Percentiles rank a stretch among this genome's conserved stretches.
phyloP scores from a whole-genome alignment of 1,284 basidiomycete species.

The Xerocomus nothofagi region DNA sequence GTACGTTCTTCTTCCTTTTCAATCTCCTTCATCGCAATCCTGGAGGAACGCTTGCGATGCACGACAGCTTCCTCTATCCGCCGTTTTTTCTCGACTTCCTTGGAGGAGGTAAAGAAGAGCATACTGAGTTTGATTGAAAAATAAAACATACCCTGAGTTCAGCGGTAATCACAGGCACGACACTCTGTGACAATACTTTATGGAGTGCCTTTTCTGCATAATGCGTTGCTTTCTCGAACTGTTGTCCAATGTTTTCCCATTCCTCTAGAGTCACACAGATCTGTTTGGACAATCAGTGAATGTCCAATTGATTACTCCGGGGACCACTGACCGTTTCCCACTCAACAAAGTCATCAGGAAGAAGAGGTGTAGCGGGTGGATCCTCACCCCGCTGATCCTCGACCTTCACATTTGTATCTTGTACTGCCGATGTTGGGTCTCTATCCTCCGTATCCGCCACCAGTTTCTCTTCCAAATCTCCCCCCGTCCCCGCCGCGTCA shows the following conservation, averaged over 20 bases:
- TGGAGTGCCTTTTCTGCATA: slow-evolving; percentile 78
- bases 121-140: neutral
- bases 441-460: slow-evolving; percentile 4
- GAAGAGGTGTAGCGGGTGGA: slow-evolving; percentile 7
- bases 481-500: slow-evolving; percentile 15
- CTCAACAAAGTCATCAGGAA: slow-evolving; percentile 63
- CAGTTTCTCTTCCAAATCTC: slow-evolving; percentile 3
- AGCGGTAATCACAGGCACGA: slow-evolving; percentile 68
- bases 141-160: slow-evolving; percentile 44
- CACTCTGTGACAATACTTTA: slow-evolving; percentile 60
- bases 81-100: slow-evolving; percentile 66
- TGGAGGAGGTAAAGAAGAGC: slow-evolving; percentile 13
- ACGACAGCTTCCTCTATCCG: slow-evolving; percentile 68
- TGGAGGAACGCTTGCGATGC: slow-evolving; percentile 81
- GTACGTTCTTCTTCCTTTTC: slow-evolving; percentile 68
- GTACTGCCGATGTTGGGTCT: neutral
- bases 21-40: slow-evolving; percentile 72
- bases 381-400: slow-evolving; percentile 8
- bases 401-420: neutral
- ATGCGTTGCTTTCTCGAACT: slow-evolving; percentile 73
- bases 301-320: neutral
- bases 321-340: slow-evolving; percentile 74
- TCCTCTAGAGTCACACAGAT: slow-evolving; percentile 78
- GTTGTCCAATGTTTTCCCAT: slow-evolving; percentile 74
- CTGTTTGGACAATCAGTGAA: slow-evolving; percentile 38